Base-by-base conservation (phyloP, 2,329 filamentous ascomycete genomes). In the Xylaria multiplex region DNA sequence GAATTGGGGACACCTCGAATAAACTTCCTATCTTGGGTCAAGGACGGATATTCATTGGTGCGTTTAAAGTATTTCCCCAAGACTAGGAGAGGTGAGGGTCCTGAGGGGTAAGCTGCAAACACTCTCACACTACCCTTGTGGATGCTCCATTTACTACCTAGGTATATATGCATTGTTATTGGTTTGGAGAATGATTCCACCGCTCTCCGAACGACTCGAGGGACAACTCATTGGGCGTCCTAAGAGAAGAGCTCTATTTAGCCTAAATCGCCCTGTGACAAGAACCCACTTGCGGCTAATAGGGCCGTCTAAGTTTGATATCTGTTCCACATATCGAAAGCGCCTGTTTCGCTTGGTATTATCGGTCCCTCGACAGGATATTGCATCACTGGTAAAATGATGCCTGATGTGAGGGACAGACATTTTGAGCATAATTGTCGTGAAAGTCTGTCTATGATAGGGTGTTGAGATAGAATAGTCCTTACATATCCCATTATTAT, bases 231-330 rank as follows among this genome's bases (percentile, higher is more conserved):
- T 62, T 45, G 48, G 42, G 22, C 5, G 42, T 19, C 27, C 35
- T 48, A 30, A 35, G 40, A n/a, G 56, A 42, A 62, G 37, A 59
- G 8, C 30, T 60, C 32, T 27, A 63, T 69, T 69, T 69, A 69
- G 67, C 60, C 67, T 69, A 65, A 69, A 69, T 62, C 6, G 32
- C 2, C 42, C 43, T 42, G 40, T 35, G 43, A 35, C 43, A n/a
- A 42, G 32, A 67, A 24, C 64, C 66, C 64, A 64, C 60, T 53
- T 64, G 61, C 67, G 67, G 67, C 64, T 67, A 69, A 69, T 67
- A 67, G 63, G 59, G 59, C 66, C 64, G 64, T 45, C 42, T 62
- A 37, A 48, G 48, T 55, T 49, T 56, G 54, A 62, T 42, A 50
- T 57, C 37, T 57, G 42, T 56, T 45, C 37, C 32, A 45, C 49